Evolutionary conservation across 2,329 filamentous ascomycete species (phyloP).

Genomic region (Cladophialophora chaetospira): DNA sequence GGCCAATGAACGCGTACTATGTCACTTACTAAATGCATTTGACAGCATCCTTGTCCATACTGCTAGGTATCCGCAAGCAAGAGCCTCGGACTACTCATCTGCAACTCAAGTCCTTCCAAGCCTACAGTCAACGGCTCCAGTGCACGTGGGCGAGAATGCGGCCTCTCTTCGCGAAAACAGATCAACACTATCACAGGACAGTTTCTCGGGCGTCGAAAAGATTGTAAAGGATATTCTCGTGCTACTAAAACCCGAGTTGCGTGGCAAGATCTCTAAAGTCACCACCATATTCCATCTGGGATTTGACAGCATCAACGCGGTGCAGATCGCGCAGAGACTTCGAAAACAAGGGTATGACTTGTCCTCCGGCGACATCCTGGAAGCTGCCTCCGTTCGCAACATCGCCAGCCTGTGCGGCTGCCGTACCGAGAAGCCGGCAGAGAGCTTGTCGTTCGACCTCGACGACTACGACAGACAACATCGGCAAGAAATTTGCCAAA

Average conservation of each 20-base stretch:
- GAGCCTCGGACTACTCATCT: conserved; percentile 19
- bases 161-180: background rate
- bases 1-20: conserved; percentile 20
- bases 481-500: conserved; percentile 26
- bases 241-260: conserved; percentile 14
- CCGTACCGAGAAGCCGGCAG: background rate
- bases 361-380: conserved; percentile 73
- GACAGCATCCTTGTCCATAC: conserved; percentile 40
- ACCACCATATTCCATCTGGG: conserved; percentile 87
- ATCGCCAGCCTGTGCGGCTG: conserved; percentile 26
- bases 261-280: conserved; percentile 31
- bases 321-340: conserved; percentile 71
- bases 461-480: conserved; percentile 52
- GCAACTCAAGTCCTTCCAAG: conserved; percentile 8
- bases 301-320: conserved; percentile 84
- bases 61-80: conserved; percentile 23
- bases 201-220: conserved; percentile 4
- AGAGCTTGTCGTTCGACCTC: conserved; percentile 49
- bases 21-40: conserved; percentile 35
- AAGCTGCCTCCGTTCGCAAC: conserved; percentile 43
- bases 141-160: no score
- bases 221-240: conserved; percentile 17
- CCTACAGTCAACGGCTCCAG: background rate
- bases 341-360: conserved; percentile 61
- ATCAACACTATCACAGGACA: background rate